Evolutionary conservation across 495 filamentous ascomycete genomes (phyloP), one percentile per base, ranked within the genome.

Genomic region (Pseudotulostoma volvatum): DNA sequence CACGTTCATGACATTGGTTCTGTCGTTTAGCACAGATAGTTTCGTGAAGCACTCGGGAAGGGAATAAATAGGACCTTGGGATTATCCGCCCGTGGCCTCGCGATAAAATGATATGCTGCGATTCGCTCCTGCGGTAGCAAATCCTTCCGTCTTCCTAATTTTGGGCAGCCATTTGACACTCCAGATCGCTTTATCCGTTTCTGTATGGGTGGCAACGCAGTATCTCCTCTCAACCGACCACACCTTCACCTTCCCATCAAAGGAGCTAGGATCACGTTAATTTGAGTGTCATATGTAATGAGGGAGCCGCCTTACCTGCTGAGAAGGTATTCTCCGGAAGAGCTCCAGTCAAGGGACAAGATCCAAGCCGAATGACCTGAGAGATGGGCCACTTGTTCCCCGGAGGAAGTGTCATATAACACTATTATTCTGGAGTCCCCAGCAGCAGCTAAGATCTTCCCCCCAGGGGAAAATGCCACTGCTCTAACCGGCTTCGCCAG

Each of bases 161-260:
- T 82, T 92, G 8, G 84, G 84, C 40, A 96, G 55, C 88, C 90
- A 96, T 44, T 76, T 79, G 19, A 84, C 85, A 39, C 68, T 68
- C 84, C 92, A 95, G 21, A 96, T 48, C 1, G 81, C 76, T 46
- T 81, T 79, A 39, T 92, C 86, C 2, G 79, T 84, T 59, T 96
- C 85, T 17, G 76, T 81, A 53, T 94, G 86, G 14, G 92, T 96
- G 28, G 90, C 86, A 28, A 97, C 88, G 54, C 90, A 96, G 14
- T 64, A 64, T 31, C 76, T 73, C 37, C 70, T 72, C 18, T 92
- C 81, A 32, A 92, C 74, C 4, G 81, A 84, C 90, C 90, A 96
- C 25, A 96, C 84, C 54, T 93, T 93, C 17, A 78, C 81, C 56
- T 93, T 95, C 20, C 88, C 88, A 50, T 96, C 87, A 44, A 84